Conservation (phyloP, 805 yeast species). For the Cyberlindnera japonica region DNA sequence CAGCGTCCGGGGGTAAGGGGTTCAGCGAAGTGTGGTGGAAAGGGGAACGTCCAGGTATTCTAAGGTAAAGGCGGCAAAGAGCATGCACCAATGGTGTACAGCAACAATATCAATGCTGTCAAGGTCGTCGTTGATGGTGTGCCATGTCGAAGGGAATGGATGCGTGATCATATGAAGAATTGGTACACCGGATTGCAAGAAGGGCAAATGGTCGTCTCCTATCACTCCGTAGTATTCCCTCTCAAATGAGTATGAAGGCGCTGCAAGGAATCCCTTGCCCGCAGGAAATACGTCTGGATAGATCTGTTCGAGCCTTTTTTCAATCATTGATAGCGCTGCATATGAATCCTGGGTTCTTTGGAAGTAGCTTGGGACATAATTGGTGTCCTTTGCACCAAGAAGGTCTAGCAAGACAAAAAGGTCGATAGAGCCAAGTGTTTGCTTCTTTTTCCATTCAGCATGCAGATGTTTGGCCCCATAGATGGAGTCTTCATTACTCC, state of each 20-base stretch:
- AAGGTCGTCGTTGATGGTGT: constrained; percentile 45
- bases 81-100: constrained; percentile 43
- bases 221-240: constrained; percentile 21
- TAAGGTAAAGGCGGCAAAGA: constrained; percentile 38
- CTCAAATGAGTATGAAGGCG: constrained; percentile 17
- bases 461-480: constrained; percentile 56
- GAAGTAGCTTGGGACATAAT: constrained; percentile 40
- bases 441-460: constrained; percentile 30
- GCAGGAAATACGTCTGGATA: constrained; percentile 5
- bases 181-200: constrained; percentile 41
- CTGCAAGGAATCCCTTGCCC: constrained; percentile 10
- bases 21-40: neutral
- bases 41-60: constrained; percentile 27
- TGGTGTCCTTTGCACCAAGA: constrained; percentile 36
- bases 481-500: constrained; percentile 50
- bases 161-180: constrained; percentile 51
- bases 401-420: constrained; percentile 48
- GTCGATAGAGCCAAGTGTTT: constrained; percentile 34
- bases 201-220: constrained; percentile 56
- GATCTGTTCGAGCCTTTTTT: constrained; percentile 23
- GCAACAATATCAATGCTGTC: constrained; percentile 36
- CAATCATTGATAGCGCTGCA: constrained; percentile 34
- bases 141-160: constrained; percentile 52
- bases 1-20: neutral
- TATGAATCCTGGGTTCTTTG: constrained; percentile 37